Base-by-base conservation (phyloP, 768 basidiomycete species). In the Russula foetens region DNA sequence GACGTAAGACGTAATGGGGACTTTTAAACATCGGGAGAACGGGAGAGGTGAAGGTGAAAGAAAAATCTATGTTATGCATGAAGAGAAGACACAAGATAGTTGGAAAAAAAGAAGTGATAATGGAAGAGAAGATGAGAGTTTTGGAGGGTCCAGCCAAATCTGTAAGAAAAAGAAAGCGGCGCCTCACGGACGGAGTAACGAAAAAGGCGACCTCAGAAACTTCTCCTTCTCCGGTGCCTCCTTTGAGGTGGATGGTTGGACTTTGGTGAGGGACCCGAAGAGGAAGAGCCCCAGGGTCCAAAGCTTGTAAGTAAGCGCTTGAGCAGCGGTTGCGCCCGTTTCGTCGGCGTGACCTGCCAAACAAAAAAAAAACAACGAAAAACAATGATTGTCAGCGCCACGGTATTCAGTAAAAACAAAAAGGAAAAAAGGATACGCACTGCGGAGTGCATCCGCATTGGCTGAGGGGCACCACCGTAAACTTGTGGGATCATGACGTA, bases 261-360 rank as follows among this genome's bases (percentile, higher is more conserved):
- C 39, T 62, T 62, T 41, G 61, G 61, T 0, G 61, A 58, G 15
- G 50, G 33, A n/a, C 50, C 56, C 5, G 58, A 52, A 52, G 56
- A 58, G 9, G 56, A 53, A 23, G 45, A 62, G 14, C 56, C 51
- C 61, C 61, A 62, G 2, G 63, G 58, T 2, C 55, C 61, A 12
- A 64, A 53, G 33, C 50, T 63, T 9, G 62, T 62, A 19, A 65
- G 45, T 1, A 65, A 33, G 48, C 64, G 64, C 57, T 65, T 65
- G 24, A 65, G 48, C 7, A 65, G 62, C 11, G 64, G 64, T 23
- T 59, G 57, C 26, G 53, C 19, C 43, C 57, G 53, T 58, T 63
- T 58, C 2, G 49, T 46, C 38, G 57, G 53, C 31, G 47, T 52
- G 29, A 56, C 41, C 61, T 56, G 33, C 43, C 43, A 46, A 48